Percentiles rank a stretch among this genome's conserved stretches.
phyloP scores from a whole-genome alignment of 2,329 filamentous ascomycete species.

The Beauveria varroae region DNA sequence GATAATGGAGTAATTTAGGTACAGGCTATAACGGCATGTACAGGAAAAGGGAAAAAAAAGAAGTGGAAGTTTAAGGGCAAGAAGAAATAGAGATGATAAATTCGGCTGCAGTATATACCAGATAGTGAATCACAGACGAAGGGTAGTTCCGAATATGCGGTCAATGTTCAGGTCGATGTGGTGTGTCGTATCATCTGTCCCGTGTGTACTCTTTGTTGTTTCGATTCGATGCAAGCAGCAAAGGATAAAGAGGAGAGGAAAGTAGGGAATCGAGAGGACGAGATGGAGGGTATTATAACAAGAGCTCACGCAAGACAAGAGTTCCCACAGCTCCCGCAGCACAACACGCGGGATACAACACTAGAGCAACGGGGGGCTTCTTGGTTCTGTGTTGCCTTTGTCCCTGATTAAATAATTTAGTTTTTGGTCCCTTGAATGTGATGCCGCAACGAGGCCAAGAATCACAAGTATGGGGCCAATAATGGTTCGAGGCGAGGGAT shows the following conservation, averaged over 20 bases:
- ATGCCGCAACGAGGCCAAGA: neutral
- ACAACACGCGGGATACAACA: neutral
- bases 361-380: neutral
- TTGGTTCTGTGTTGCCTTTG: neutral
- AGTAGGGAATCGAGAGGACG: neutral
- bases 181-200: neutral
- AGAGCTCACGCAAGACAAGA: neutral
- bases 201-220: neutral
- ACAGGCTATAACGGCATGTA: conserved; percentile 18
- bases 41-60: conserved; percentile 7
- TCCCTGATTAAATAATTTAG: neutral
- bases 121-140: neutral
- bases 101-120: conserved; percentile 10
- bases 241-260: conserved; percentile 4
- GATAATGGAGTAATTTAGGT: neutral
- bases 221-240: neutral
- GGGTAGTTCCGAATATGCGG: neutral
- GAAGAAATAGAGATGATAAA: conserved; percentile 3
- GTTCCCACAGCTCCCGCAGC: neutral
- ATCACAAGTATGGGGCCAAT: neutral
- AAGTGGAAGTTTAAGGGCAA: neutral
- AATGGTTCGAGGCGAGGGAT: neutral
- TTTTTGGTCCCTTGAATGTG: neutral
- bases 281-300: conserved; percentile 6
- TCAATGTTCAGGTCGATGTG: neutral